phyloP scores from a whole-genome alignment of 371 early-diverging fungal genomes.

The Circinella umbellata region DNA sequence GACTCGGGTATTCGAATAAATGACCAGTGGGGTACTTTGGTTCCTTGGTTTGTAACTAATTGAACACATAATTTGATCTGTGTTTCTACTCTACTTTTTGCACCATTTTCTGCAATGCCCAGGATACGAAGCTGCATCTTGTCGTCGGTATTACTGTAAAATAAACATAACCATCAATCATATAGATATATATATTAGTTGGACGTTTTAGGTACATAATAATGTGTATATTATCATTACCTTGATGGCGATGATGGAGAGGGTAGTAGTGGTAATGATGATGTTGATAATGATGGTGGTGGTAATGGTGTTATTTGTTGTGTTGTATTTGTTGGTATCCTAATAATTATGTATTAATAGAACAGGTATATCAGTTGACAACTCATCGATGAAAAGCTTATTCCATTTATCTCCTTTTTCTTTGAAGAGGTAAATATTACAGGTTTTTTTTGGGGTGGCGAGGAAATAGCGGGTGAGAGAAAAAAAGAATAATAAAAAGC shows the following conservation, averaged over 20 bases:
- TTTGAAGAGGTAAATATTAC: too few species aligned
- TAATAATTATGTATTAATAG: not conserved
- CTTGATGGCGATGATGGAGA: not conserved
- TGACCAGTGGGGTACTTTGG: constrained; percentile 78
- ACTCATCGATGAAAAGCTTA: not conserved
- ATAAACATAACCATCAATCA: too few species aligned
- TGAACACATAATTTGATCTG: constrained; percentile 83
- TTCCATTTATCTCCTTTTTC: not conserved
- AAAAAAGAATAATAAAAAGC: too few species aligned
- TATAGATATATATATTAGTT: too few species aligned
- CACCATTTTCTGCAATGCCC: constrained; percentile 76
- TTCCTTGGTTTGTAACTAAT: constrained; percentile 71
- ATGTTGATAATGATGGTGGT: not conserved
- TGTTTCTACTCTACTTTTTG: constrained; percentile 85
- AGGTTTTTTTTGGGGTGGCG: not conserved
- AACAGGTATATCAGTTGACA: not conserved
- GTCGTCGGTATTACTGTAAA: not conserved
- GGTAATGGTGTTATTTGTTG: not conserved
- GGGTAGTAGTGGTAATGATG: not conserved
- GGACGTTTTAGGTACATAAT: too few species aligned
- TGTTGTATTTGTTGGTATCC: not conserved
- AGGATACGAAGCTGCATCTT: constrained; percentile 57
- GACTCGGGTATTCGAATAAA: constrained; percentile 83
- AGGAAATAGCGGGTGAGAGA: too few species aligned
- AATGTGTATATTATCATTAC: too few species aligned